Conservation (phyloP, 2,329 filamentous ascomycete genomes). For the Nemania serpens region DNA sequence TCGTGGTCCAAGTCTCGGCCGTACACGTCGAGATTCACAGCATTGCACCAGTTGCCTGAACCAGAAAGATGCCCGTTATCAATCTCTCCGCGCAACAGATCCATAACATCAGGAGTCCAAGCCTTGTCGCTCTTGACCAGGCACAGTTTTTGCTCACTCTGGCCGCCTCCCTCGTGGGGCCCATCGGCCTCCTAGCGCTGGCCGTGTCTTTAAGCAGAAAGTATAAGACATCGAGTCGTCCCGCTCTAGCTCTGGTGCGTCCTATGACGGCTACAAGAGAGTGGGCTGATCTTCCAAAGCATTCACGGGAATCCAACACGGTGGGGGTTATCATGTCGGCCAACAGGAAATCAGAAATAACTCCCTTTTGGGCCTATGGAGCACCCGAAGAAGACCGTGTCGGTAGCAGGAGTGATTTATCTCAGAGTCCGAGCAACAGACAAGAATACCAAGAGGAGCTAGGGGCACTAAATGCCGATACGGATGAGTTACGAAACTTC, state of each 20-base stretch:
- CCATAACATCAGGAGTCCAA: conserved; percentile 39
- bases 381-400: conserved; percentile 13
- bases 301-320: conserved; percentile 41
- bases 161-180: conserved; percentile 29
- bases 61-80: conserved; percentile 49
- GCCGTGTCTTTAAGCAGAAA: conserved; percentile 29
- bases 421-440: conserved; percentile 24
- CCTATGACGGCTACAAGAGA: conserved; percentile 25
- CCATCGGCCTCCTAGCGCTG: conserved; percentile 32
- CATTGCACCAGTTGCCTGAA: conserved; percentile 39
- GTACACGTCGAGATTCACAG: conserved; percentile 31
- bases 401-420: conserved; percentile 11
- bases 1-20: conserved; percentile 33
- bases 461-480: conserved; percentile 29
- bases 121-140: conserved; percentile 37
- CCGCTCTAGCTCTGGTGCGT: conserved; percentile 11
- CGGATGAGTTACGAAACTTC: conserved; percentile 39
- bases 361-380: conserved; percentile 16
- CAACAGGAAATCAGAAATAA: conserved; percentile 30
- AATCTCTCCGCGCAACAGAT: conserved; percentile 38
- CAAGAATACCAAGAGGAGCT: conserved; percentile 22
- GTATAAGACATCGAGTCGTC: conserved; percentile 30
- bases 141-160: conserved; percentile 34
- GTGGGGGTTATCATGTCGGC: conserved; percentile 36
- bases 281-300: conserved; percentile 31